Conservation (phyloP, 129 eudicot species). For the Flaveria brownii region DNA sequence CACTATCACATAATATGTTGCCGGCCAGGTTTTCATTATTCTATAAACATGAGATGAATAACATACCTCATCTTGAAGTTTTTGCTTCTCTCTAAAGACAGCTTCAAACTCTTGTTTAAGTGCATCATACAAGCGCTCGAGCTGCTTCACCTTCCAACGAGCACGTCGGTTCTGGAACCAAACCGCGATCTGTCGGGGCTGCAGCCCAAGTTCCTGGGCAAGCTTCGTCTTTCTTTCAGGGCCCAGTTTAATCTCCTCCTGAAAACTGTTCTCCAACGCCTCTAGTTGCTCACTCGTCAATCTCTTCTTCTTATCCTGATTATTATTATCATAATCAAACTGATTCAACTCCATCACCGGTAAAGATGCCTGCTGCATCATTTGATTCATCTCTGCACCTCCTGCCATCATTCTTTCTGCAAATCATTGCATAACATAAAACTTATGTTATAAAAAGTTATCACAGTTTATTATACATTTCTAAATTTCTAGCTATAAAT, state of each 20-base stretch:
- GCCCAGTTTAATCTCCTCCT: conserved; percentile 77
- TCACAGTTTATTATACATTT: no score
- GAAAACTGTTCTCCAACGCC: conserved; percentile 67
- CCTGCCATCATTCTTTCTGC: conserved; percentile 21
- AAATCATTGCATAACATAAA: not conserved
- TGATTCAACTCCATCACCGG: conserved; percentile 41
- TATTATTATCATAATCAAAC: conserved; percentile 27
- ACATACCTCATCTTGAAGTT: conserved; percentile 37
- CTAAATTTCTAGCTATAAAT: not conserved
- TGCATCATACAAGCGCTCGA: conserved; percentile 68
- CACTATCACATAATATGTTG: no score
- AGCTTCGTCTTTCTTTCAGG: conserved; percentile 85
- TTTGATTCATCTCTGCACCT: conserved; percentile 43
- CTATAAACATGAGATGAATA: no score
- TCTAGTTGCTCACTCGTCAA: conserved; percentile 73
- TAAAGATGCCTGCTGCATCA: conserved; percentile 35
- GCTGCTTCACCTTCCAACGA: conserved; percentile 88
- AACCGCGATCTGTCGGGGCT: conserved; percentile 85
- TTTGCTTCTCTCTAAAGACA: conserved; percentile 68
- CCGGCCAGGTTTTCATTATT: no score
- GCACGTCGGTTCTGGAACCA: conserved; percentile 93
- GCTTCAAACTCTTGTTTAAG: conserved; percentile 66
- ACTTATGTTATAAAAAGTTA: not conserved
- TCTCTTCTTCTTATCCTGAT: conserved; percentile 61
- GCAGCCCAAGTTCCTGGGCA: conserved; percentile 74